A percentile compares a stretch with the other conserved stretches of the same genome.
phyloP scores from a whole-genome alignment of 129 eudicot species.

The Tagetes erecta region DNA sequence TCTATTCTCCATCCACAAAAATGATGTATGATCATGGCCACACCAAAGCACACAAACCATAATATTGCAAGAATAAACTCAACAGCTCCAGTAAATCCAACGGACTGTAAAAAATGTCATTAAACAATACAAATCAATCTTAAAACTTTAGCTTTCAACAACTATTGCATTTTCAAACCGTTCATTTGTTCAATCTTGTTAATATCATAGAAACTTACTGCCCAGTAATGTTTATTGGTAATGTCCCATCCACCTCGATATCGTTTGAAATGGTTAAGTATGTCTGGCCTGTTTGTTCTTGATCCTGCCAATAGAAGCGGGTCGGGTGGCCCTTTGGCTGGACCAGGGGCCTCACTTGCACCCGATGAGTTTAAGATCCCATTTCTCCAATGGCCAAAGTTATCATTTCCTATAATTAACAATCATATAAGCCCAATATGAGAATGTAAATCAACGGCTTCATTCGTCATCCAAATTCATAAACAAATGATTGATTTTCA shows the following conservation, averaged over 20 bases:
- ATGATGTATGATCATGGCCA: conserved; percentile 70
- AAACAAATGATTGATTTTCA: background rate
- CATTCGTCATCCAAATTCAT: background rate
- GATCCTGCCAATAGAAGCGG: conserved; percentile 70
- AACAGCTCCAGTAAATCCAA: conserved; percentile 87
- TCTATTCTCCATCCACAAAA: conserved; percentile 75
- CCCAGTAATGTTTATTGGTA: conserved; percentile 86
- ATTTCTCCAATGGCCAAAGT: conserved; percentile 65
- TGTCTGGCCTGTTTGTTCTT: conserved; percentile 78
- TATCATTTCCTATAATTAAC: conserved; percentile 48
- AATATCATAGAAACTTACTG: conserved; percentile 52
- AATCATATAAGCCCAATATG: background rate
- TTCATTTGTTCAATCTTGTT: background rate
- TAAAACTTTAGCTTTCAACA: too few relatives aligned
- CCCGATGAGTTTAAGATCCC: conserved; percentile 37
- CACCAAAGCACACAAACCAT: conserved; percentile 73
- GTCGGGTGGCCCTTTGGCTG: conserved; percentile 38
- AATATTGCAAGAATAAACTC: conserved; percentile 68
- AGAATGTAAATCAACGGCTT: background rate
- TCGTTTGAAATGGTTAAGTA: conserved; percentile 54
- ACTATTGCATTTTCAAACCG: too few relatives aligned
- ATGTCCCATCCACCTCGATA: conserved; percentile 90
- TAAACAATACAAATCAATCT: conserved; percentile 6
- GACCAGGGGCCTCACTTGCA: conserved; percentile 52
- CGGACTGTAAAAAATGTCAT: conserved; percentile 63